phyloP scores from a whole-genome alignment of 2,329 filamentous ascomycete species.

The Nothopassalora personata region DNA sequence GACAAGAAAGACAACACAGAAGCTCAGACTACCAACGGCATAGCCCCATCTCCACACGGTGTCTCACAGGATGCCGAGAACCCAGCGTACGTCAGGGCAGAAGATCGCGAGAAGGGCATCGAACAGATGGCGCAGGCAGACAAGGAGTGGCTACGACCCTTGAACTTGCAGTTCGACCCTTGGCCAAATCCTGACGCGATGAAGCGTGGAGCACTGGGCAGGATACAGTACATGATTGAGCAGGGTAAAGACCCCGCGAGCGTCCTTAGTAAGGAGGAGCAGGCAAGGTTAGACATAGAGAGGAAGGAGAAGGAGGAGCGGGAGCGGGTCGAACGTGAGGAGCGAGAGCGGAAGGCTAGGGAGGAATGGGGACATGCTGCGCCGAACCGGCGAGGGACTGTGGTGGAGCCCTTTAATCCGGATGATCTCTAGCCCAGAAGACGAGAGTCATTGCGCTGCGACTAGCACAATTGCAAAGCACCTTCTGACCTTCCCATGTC shows the following conservation, averaged over 20 bases:
- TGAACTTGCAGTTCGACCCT: conserved; percentile 60
- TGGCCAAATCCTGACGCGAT: conserved; percentile 72
- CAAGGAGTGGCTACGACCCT: conserved; percentile 34
- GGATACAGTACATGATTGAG: conserved; percentile 56
- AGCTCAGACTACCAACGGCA: conserved; percentile 29
- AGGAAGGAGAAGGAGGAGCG: conserved; percentile 37
- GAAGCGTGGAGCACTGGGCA: conserved; percentile 60
- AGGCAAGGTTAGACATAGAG: conserved; percentile 34
- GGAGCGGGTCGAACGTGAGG: conserved; percentile 32
- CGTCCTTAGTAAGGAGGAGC: conserved; percentile 41
- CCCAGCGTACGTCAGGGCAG: conserved; percentile 9
- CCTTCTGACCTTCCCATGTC: neutral
- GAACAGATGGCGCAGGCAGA: conserved; percentile 33
- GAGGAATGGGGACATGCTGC: conserved; percentile 13
- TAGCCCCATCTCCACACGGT: conserved; percentile 26
- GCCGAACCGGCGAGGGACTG: conserved; percentile 13
- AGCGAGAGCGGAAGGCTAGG: conserved; percentile 15
- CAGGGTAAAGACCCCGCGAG: conserved; percentile 54
- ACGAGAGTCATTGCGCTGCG: neutral
- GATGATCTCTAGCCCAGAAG: conserved; percentile 26
- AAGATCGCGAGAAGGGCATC: conserved; percentile 15
- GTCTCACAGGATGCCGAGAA: conserved; percentile 14
- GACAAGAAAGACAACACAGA: conserved; percentile 3
- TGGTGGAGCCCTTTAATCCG: conserved; percentile 32
- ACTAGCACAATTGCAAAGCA: neutral